A percentile compares a stretch with the other conserved stretches of the same genome.
Conservation (phyloP, 176 grass and related monocot species). For the Tillandsia fasciculata region DNA sequence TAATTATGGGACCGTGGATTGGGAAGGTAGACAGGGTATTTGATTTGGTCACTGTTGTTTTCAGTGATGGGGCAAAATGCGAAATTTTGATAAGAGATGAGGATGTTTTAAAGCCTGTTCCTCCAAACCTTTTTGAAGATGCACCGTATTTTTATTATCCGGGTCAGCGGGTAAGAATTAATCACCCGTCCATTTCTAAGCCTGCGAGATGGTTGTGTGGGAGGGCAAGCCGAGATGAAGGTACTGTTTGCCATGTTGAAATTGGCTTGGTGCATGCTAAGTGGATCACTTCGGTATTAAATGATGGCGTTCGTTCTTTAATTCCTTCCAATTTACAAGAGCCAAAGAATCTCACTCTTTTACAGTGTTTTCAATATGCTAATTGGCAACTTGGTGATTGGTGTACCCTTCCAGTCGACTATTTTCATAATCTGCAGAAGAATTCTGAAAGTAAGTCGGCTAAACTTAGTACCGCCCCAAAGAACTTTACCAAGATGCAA, state of each 20-base stretch:
- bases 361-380: slow-evolving; percentile 66
- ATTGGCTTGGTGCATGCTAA: slow-evolving; percentile 61
- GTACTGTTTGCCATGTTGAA: slow-evolving; percentile 58
- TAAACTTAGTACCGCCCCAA: slow-evolving; percentile 21
- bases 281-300: slow-evolving; percentile 73
- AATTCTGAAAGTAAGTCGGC: slow-evolving; percentile 22
- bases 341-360: slow-evolving; percentile 56
- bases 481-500: slow-evolving; percentile 21
- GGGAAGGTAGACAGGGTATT: slow-evolving; percentile 64
- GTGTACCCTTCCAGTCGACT: slow-evolving; percentile 53
- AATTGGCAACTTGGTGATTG: slow-evolving; percentile 98
- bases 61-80: slow-evolving; percentile 62
- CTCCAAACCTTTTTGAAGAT: slow-evolving; percentile 51
- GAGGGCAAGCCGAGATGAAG: slow-evolving; percentile 45
- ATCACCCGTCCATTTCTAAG: slow-evolving; percentile 29
- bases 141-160: slow-evolving; percentile 80
- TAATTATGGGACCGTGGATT: slow-evolving; percentile 89
- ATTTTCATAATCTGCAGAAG: slow-evolving; percentile 9
- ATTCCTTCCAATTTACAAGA: slow-evolving; percentile 55
- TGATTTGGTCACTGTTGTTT: slow-evolving; percentile 65
- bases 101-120: slow-evolving; percentile 53
- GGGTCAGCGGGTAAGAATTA: slow-evolving; percentile 65
- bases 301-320: slow-evolving; percentile 48
- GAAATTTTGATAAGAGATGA: slow-evolving; percentile 72
- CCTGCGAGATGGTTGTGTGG: slow-evolving; percentile 68